Evolutionary conservation across 768 basidiomycete genomes (phyloP).

Genomic region (Lentinula detonsa): DNA sequence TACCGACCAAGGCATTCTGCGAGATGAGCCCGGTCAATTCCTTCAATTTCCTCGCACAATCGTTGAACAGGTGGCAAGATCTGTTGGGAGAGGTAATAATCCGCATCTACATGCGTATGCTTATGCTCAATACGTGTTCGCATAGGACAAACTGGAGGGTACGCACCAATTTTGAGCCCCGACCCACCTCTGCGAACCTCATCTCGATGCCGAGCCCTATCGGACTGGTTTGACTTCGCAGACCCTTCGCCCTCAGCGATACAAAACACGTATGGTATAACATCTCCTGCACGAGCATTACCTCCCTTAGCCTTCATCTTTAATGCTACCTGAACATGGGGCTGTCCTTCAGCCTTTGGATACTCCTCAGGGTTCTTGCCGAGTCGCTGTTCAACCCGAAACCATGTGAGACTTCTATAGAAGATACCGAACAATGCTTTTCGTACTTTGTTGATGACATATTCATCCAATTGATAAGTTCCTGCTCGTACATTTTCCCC

Average conservation of each 20-base stretch:
- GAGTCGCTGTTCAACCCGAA: slow-evolving; percentile 53
- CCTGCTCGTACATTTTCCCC: slow-evolving; percentile 77
- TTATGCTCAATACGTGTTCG: slow-evolving; percentile 4
- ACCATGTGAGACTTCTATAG: neutral
- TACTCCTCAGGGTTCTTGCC: slow-evolving; percentile 98
- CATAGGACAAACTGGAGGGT: neutral
- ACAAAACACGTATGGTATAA: slow-evolving; percentile 95
- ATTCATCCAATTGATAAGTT: slow-evolving; percentile 82
- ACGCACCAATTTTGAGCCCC: slow-evolving; percentile 70
- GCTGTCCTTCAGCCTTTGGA: slow-evolving; percentile 90
- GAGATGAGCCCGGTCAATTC: slow-evolving; percentile 84
- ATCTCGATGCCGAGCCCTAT: slow-evolving; percentile 90
- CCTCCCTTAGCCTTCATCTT: slow-evolving; percentile 82
- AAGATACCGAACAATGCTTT: neutral
- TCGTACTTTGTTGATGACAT: slow-evolving; percentile 87
- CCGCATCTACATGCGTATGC: slow-evolving; percentile 56
- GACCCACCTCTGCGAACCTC: slow-evolving; percentile 69
- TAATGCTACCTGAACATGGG: slow-evolving; percentile 94
- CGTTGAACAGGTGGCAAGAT: slow-evolving; percentile 93
- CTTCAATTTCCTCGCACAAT: slow-evolving; percentile 93
- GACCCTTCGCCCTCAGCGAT: slow-evolving; percentile 64
- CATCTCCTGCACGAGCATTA: slow-evolving; percentile 80
- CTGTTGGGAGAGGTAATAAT: slow-evolving; percentile 87
- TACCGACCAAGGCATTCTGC: slow-evolving; percentile 89
- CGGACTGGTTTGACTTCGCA: slow-evolving; percentile 76